Base-by-base conservation (phyloP, 495 filamentous ascomycete species). In the Penicillium nucicola region DNA sequence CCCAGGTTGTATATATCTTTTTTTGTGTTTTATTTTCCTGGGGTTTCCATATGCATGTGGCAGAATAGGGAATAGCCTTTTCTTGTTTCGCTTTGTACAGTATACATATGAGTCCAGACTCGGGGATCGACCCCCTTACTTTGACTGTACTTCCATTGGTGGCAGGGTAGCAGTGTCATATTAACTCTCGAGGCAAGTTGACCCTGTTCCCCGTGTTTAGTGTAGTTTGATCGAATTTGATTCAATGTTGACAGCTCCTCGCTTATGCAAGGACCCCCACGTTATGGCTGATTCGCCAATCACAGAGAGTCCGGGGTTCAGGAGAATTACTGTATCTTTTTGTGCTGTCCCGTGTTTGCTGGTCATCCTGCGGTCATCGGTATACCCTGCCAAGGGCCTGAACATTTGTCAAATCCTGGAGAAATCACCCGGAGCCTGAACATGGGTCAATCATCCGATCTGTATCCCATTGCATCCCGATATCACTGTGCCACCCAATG, bases 171-270 rank as follows among this genome's bases (percentile, higher is more conserved):
- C 7, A 14, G 6, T 2, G 22, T 33, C 20, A 40, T n/a, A 32
- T 31, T 39, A 40, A 40, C 20, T 28, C 11, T 41, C 0, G 5
- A 22, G 10, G 11, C 17, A 13, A 22, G 11, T 22, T 3, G 17
- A 15, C 25, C 38, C 20, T 22, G 20, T 22, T 22, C 20, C 20
- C 20, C 20, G 20, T 22, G 5, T 5, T 22, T 22, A 22, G 20
- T 22, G 20, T 5, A 22, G 5, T 5, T 22, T 15, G 20, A 25
- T 11, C 11, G 13, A 4, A 28, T 28, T 28, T 28, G 25, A 28
- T 28, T n/a, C n/a, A n/a, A n/a, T n/a, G n/a, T n/a, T 22, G 30
- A 35, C 42, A 46, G 32, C 45, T 48, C 45, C 45, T 48, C 45
- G 45, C 35, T 36, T 48, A 48, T 31, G 45, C 35, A 48, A 47